Conservation (phyloP, 768 basidiomycete species). For the Trametes maxima region DNA sequence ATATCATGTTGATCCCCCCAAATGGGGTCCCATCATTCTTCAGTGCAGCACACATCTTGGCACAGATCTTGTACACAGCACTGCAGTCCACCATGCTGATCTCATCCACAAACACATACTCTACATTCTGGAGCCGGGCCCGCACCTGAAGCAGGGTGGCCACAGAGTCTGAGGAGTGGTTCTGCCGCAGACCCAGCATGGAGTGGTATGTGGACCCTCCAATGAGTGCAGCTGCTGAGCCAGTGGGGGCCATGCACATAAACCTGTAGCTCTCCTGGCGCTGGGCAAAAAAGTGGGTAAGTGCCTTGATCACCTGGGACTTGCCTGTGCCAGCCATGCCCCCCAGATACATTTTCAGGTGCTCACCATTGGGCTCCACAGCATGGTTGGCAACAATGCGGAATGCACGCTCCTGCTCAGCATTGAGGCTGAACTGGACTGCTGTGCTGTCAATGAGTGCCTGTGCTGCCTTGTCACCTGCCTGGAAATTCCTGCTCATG, state of each 20-base stretch:
- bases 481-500: too few species aligned
- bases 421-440: too few species aligned
- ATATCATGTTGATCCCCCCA: conserved; percentile 44
- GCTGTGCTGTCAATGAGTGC: too few species aligned
- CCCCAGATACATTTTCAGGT: background rate
- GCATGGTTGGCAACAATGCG: too few species aligned
- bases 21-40: conserved; percentile 30
- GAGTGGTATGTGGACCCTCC: conserved; percentile 20
- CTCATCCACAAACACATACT: conserved; percentile 46
- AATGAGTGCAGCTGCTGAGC: conserved; percentile 21
- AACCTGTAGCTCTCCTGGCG: background rate
- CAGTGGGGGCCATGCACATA: conserved; percentile 21
- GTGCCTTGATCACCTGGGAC: conserved; percentile 18
- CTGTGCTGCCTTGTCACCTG: too few species aligned
- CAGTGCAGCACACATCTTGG: conserved; percentile 24
- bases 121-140: conserved; percentile 28
- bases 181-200: conserved; percentile 3
- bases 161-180: conserved; percentile 1
- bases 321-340: background rate
- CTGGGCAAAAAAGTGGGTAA: conserved; percentile 13
- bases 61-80: conserved; percentile 32
- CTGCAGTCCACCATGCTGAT: conserved; percentile 42
- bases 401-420: too few species aligned
- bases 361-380: background rate
- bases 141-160: background rate